Percentiles rank a stretch among this genome's conserved stretches.
These are phyloP conservation scores for Boletus smithii DNA, from an alignment of 1,284 basidiomycete species.

Conservation along the genomic window DNA sequence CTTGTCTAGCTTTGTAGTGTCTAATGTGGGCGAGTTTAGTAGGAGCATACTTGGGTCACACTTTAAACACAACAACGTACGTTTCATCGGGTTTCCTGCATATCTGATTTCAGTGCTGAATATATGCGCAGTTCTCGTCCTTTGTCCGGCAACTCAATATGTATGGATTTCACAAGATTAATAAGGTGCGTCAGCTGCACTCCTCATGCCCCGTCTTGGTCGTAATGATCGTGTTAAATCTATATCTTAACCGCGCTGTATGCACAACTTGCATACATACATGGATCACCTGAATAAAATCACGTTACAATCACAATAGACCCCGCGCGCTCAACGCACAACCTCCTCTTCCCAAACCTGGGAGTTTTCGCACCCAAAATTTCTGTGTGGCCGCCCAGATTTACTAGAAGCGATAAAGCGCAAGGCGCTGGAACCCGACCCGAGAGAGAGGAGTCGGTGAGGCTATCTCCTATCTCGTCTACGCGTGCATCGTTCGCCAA, in stretches of 20 bases:
- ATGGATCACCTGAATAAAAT: background rate
- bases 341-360: slow-evolving; percentile 79
- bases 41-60: slow-evolving; percentile 75
- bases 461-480: slow-evolving; percentile 1
- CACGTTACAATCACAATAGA: slow-evolving; percentile 42
- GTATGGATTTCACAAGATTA: slow-evolving; percentile 86
- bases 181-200: slow-evolving; percentile 49
- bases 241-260: slow-evolving; percentile 6
- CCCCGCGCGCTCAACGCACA: slow-evolving; percentile 78
- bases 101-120: slow-evolving; percentile 8
- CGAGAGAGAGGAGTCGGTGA: slow-evolving; percentile 36
- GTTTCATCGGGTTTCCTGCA: slow-evolving; percentile 25
- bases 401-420: slow-evolving; percentile 83
- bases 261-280: slow-evolving; percentile 4
- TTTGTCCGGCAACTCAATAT: slow-evolving; percentile 90
- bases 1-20: slow-evolving; percentile 67
- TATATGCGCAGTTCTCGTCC: slow-evolving; percentile 68
- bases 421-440: slow-evolving; percentile 77
- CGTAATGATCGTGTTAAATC: slow-evolving; percentile 10
- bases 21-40: slow-evolving; percentile 79
- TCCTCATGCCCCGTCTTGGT: slow-evolving; percentile 6
- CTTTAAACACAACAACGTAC: slow-evolving; percentile 80
- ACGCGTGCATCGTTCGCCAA: background rate
- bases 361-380: slow-evolving; percentile 89
- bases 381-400: slow-evolving; percentile 77